Percentiles rank a stretch among this genome's conserved stretches.
phyloP scores from a whole-genome alignment of 495 filamentous ascomycete species.

The Barbatosphaeria neglecta region DNA sequence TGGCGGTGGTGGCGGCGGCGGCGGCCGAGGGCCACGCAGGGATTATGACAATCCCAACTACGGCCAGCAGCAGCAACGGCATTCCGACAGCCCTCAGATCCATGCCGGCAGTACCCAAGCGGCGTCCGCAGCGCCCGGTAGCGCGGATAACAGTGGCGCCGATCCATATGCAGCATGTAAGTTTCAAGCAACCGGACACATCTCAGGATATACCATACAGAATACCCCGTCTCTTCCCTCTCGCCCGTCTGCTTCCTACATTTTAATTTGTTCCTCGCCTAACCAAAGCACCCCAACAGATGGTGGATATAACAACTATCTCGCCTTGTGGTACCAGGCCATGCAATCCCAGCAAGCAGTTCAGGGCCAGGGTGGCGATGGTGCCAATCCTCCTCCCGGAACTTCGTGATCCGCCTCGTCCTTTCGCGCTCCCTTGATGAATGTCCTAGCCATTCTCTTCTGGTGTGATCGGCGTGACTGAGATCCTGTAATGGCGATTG shows the following conservation, averaged over 20 bases:
- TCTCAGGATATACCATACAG: too few species aligned
- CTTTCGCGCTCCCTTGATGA: not conserved
- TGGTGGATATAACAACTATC: constrained; percentile 52
- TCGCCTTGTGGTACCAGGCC: constrained; percentile 52
- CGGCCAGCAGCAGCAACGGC: constrained; percentile 9
- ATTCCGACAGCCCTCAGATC: constrained; percentile 1
- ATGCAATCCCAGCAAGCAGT: constrained; percentile 7
- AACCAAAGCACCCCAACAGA: too few species aligned
- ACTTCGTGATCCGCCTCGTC: constrained; percentile 8
- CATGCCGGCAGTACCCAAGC: constrained; percentile 10
- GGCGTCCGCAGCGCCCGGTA: constrained; percentile 18
- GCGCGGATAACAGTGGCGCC: constrained; percentile 19
- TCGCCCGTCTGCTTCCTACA: constrained; percentile 2
- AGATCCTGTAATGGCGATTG: too few species aligned
- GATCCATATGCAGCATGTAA: constrained; percentile 52
- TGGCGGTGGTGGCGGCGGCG: constrained; percentile 26
- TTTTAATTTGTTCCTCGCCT: not conserved
- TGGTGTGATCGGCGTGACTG: too few species aligned
- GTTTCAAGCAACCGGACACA: too few species aligned
- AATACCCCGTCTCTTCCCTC: not conserved
- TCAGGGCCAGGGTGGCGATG: constrained; percentile 9
- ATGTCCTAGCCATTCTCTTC: too few species aligned
- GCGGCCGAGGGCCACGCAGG: constrained; percentile 28
- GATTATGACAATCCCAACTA: constrained; percentile 34
- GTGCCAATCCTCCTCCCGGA: constrained; percentile 14